phyloP scores from a whole-genome alignment of 768 basidiomycete genomes.

The Sutorius australiensis region DNA sequence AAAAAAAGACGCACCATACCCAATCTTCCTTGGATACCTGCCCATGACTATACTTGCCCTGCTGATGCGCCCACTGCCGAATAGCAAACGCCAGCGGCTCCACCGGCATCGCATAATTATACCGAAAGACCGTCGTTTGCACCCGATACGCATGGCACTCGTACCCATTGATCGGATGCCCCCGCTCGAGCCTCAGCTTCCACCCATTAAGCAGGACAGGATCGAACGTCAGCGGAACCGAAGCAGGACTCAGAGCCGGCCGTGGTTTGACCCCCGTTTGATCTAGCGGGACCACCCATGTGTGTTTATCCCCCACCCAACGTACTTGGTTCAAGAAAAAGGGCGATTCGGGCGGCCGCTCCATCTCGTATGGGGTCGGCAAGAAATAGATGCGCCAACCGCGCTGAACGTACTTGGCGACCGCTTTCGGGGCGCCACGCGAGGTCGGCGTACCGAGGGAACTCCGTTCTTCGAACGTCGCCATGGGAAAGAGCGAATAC shows the following conservation, averaged over 20 bases:
- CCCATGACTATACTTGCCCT: not conserved
- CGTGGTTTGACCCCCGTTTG: constrained; percentile 13
- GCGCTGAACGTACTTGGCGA: constrained; percentile 35
- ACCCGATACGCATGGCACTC: constrained; percentile 2
- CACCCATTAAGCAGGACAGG: constrained; percentile 21
- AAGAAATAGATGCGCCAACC: constrained; percentile 28
- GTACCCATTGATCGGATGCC: not conserved
- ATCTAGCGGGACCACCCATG: constrained; percentile 32
- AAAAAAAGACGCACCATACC: constrained; percentile 18
- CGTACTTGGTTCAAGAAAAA: constrained; percentile 23
- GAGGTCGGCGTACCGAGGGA: constrained; percentile 21
- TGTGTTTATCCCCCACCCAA: constrained; percentile 30
- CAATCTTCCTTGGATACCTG: constrained; percentile 7
- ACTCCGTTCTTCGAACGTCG: constrained; percentile 36
- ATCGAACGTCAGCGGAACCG: constrained; percentile 12
- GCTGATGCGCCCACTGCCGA: constrained; percentile 6
- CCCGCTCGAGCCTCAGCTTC: not conserved
- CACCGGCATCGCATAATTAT: constrained; percentile 21
- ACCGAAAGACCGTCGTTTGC: constrained; percentile 23
- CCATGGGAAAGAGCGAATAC: constrained; percentile 39
- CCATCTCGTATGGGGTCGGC: not conserved
- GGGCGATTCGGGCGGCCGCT: constrained; percentile 1
- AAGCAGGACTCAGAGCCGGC: constrained; percentile 6
- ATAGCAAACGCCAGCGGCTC: not conserved
- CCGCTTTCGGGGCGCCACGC: not conserved